phyloP scores from a whole-genome alignment of 208 protist species.

The Trypanosomatidae sp. region DNA sequence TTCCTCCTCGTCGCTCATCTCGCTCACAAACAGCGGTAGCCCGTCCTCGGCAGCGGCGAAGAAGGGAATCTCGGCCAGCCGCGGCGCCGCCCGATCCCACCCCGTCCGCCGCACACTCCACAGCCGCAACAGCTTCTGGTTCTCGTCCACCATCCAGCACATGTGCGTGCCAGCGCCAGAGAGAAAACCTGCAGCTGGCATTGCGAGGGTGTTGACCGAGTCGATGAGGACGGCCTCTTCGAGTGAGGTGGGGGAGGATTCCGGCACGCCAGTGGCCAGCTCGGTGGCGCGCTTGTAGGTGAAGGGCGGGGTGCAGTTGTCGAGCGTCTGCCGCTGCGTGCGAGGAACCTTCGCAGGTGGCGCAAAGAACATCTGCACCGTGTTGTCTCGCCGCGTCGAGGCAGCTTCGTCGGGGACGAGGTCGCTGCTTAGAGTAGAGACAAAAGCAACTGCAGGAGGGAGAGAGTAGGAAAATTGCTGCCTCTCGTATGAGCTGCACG shows the following conservation, averaged over 20 bases:
- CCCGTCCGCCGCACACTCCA: slow-evolving; percentile 60
- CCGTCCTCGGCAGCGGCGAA: slow-evolving; percentile 58
- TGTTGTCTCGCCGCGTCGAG: too few relatives aligned
- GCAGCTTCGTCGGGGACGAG: too few relatives aligned
- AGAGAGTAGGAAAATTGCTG: too few relatives aligned
- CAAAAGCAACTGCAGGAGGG: background rate
- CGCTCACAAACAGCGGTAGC: slow-evolving; percentile 68
- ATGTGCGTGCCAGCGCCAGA: slow-evolving; percentile 65
- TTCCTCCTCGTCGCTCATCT: slow-evolving; percentile 60
- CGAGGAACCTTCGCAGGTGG: slow-evolving; percentile 70
- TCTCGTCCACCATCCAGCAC: slow-evolving; percentile 81
- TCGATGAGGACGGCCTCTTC: slow-evolving; percentile 20
- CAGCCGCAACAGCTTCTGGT: slow-evolving; percentile 60
- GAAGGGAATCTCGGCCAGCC: slow-evolving; percentile 63
- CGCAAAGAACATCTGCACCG: slow-evolving; percentile 48
- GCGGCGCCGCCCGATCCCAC: slow-evolving; percentile 54
- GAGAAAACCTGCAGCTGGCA: slow-evolving; percentile 41
- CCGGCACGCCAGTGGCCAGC: background rate
- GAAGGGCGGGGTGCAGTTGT: slow-evolving; percentile 8
- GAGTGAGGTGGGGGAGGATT: slow-evolving; percentile 16
- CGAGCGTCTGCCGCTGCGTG: slow-evolving; percentile 53
- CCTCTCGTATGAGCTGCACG: too few relatives aligned
- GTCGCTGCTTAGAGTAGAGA: background rate
- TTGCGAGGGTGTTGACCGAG: background rate
- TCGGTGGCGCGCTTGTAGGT: slow-evolving; percentile 23